Base-by-base conservation (phyloP, 331 rosid species). In the Cydonia oblonga region DNA sequence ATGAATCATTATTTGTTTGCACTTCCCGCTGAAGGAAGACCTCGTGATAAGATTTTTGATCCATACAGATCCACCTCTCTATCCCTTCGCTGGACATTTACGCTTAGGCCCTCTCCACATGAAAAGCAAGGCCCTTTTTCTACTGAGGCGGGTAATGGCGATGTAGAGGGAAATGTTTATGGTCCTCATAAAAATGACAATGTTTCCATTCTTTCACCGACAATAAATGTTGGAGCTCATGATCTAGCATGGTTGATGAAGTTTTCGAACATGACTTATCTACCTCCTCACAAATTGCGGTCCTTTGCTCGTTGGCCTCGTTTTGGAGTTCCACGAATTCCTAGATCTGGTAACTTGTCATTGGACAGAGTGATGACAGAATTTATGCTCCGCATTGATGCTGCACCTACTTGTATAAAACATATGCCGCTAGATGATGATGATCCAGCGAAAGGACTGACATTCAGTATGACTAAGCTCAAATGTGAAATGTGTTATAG, bases 281-380 rank as follows among this genome's bases (percentile, higher is more conserved):
- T 68, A 71, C 99, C 99, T 78, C 99, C 99, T 60, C 96, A 90
- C 85, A 96, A 96, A 90, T 81, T 96, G 77, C 96, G 99, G 57
- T 78, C 86, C 62, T 96, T 96, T 80, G 81, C 96, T 76, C 97
- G 96, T 64, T 96, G 96, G 96, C 96, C 97, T 72, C 97, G 93
- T 69, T 96, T 91, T 86, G 96, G 97, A 74, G 82, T 90, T 80
- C 90, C 96, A 61, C 85, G 96, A 78, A 42, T 70, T 72, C 42
- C 82, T 56, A 90, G 99, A 82, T 96, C 99, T 38, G 97, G 99
- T 78, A 96, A 96, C 82, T 88, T 96, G 78, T 80, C 99, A 49
- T 71, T 96, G 54, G 99, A 96, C 86, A 96, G 86, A 84, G 99
- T 96, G 65, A 96, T 96, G 96, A 96, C 99, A 25, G 99, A 96